Evolutionary conservation across 345 rosid genomes (phyloP).

Genomic region (Gossypioides kirkii): DNA sequence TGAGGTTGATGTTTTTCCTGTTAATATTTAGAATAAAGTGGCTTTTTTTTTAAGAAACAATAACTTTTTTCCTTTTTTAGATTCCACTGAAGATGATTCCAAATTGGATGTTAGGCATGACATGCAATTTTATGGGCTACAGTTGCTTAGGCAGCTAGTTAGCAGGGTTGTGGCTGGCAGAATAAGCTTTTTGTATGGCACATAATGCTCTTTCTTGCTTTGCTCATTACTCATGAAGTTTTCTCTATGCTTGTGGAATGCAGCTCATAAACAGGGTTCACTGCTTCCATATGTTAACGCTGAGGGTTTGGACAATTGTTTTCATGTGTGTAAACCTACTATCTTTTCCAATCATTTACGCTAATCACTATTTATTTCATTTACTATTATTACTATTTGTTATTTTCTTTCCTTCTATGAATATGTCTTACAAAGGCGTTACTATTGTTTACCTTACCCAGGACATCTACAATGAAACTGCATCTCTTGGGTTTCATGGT

Average conservation of each 20-base stretch:
- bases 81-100: slow-evolving; percentile 5
- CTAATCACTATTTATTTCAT: neutral
- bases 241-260: slow-evolving; percentile 34
- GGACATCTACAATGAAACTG: slow-evolving; percentile 32
- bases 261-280: slow-evolving; percentile 32
- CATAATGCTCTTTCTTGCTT: slow-evolving; percentile 12
- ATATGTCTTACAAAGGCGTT: slow-evolving; percentile 9
- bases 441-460: slow-evolving; percentile 19
- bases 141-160: slow-evolving; percentile 1
- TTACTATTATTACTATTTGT: slow-evolving; percentile 8
- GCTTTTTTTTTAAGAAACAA: neutral
- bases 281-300: slow-evolving; percentile 28
- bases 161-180: slow-evolving; percentile 4
- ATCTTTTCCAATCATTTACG: slow-evolving; percentile 9
- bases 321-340: slow-evolving; percentile 37
- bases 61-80: neutral
- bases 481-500: slow-evolving; percentile 33
- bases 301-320: slow-evolving; percentile 31
- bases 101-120: neutral
- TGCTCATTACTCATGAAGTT: slow-evolving; percentile 13
- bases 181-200: neutral
- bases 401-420: slow-evolving; percentile 3
- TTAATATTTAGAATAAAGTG: slow-evolving; percentile 8
- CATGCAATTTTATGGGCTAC: neutral
- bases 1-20: neutral